Evolutionary conservation across 2,329 filamentous ascomycete species (phyloP), one percentile per base, ranked within the genome.

Genomic region (Metarhizium rileyi): DNA sequence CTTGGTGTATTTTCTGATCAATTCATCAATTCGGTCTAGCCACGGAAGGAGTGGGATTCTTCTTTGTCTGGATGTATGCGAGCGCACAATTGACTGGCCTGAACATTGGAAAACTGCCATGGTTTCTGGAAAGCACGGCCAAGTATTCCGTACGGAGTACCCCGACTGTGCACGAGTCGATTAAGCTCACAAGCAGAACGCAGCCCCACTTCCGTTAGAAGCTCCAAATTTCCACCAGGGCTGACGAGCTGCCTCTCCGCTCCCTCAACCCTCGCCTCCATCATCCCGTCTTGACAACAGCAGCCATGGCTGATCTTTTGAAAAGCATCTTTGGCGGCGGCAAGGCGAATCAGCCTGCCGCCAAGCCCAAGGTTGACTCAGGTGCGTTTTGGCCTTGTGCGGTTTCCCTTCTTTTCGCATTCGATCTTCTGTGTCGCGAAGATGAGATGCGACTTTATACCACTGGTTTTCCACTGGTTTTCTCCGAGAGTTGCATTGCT

Each of bases 261-360:
- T 35, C 33, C 44, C 57, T 56, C 55, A 49, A 46, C 51, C 48
- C 48, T 49, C 44, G 43, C 44, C 45, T 49, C 38, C 44, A 33
- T 46, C 49, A 41, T 40, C 40, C 36, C 48, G 50, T 55, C 55
- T 56, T 57, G 56, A 59, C 56, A 51, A 43, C 57, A 57, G 61
- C 57, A 59, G 64, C 53, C 63, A 80, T 80, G 77, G 76, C 76
- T 57, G 72, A 76, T 60, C 68, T 85, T 57, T 63, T 87, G 58
- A 86, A 86, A 69, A 80, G 79, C 63, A 68, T 88, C 61, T 79
- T 90, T 59, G 84, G 84, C 62, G 83, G 78, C 64, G 74, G 74
- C 63, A 83, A 87, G 72, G 57, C 61, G n/a, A 57, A 55, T 51
- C 49, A 60, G 49, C 72, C 81, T 54, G 53, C 56, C 46, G 68